A percentile compares a stretch with the other conserved stretches of the same genome.
These are phyloP conservation scores for Agaricus subrufescens DNA, from an alignment of 768 basidiomycete genomes.

Conservation along the genomic window DNA sequence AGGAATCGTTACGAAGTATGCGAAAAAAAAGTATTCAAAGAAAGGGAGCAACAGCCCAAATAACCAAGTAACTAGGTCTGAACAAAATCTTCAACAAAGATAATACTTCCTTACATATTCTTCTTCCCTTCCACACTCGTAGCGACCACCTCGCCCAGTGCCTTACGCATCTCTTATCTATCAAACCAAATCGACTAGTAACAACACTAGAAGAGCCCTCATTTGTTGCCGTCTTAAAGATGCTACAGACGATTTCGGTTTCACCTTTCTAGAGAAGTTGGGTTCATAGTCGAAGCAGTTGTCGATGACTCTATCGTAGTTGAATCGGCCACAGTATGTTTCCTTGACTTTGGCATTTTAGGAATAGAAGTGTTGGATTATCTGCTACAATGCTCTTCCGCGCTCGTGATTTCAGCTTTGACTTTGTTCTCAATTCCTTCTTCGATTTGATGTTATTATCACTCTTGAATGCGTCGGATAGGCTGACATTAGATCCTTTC, in stretches of 20 bases:
- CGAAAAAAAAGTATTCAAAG: not conserved
- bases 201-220: not conserved
- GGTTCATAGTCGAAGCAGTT: not conserved
- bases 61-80: not conserved
- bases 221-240: not conserved
- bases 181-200: not conserved
- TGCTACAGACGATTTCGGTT: not conserved
- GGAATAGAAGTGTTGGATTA: not conserved
- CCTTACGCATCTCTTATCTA: conserved; percentile 1
- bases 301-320: not conserved
- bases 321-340: not conserved
- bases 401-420: conserved; percentile 3
- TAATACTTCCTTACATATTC: not conserved
- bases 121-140: conserved; percentile 11
- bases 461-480: not conserved
- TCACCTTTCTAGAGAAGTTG: not conserved
- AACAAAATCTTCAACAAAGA: not conserved
- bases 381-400: not conserved
- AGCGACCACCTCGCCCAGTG: conserved; percentile 11
- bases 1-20: not conserved
- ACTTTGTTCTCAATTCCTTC: not conserved
- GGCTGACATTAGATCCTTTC: not conserved
- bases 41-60: not conserved
- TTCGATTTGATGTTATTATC: not conserved
- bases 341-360: not conserved